Percentiles rank a stretch among this genome's conserved stretches.
These are phyloP conservation scores for Pleurotus ostreatus DNA, from an alignment of 768 basidiomycete genomes.

Conservation along the genomic window DNA sequence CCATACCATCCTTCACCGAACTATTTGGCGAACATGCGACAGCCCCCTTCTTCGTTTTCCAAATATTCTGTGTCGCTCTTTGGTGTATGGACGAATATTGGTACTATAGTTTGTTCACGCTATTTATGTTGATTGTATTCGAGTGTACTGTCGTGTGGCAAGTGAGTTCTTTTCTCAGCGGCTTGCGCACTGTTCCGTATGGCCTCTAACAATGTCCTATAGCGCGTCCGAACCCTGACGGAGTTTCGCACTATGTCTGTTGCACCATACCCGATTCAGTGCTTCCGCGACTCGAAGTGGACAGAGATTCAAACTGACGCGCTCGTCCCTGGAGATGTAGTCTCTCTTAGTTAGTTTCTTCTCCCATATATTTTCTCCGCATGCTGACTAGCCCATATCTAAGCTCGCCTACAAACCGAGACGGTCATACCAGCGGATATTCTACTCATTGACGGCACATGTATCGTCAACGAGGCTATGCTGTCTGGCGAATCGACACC, in stretches of 20 bases:
- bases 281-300: constrained; percentile 82
- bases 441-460: constrained; percentile 85
- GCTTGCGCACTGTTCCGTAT: constrained; percentile 23
- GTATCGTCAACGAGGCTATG: constrained; percentile 99
- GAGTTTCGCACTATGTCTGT: constrained; percentile 98
- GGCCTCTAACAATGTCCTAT: background rate
- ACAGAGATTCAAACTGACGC: constrained; percentile 75
- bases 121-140: constrained; percentile 98
- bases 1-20: constrained; percentile 89
- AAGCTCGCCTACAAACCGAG: constrained; percentile 70
- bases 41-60: constrained; percentile 99
- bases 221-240: constrained; percentile 90
- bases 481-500: constrained; percentile 98
- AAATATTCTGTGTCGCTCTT: constrained; percentile 94
- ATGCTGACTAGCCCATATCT: background rate
- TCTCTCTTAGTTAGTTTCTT: constrained; percentile 57
- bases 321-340: constrained; percentile 88
- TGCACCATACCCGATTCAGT: constrained; percentile 82
- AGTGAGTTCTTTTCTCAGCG: constrained; percentile 40
- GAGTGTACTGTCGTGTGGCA: constrained; percentile 99
- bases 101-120: constrained; percentile 97
- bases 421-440: constrained; percentile 92
- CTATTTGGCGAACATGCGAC: constrained; percentile 95
- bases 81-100: constrained; percentile 99
- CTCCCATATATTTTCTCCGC: background rate